These are phyloP conservation scores for Cercospora zeina DNA, from an alignment of 2,329 filamentous ascomycete species.

Conservation along the genomic window DNA sequence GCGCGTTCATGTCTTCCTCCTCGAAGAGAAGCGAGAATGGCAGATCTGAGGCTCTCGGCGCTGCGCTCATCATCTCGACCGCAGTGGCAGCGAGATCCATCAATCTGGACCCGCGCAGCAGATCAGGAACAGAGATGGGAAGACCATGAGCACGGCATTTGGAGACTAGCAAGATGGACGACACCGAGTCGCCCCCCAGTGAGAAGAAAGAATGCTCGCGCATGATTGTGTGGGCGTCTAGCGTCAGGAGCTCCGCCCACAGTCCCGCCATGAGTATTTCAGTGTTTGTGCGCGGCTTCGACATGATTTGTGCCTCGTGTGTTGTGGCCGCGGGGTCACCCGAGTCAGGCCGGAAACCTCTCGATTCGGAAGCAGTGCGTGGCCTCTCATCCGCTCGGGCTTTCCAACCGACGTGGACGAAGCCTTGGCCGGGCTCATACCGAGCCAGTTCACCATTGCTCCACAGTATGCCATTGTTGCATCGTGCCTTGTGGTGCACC, in stretches of 20 bases:
- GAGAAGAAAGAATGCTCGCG: conserved; percentile 48
- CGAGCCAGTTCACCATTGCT: background rate
- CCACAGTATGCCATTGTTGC: background rate
- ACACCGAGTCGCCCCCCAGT: conserved; percentile 50
- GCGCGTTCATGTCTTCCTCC: background rate
- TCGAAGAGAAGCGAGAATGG: too few relatives aligned
- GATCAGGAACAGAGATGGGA: background rate
- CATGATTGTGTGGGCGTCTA: background rate
- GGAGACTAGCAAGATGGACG: conserved; percentile 48
- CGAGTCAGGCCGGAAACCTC: background rate
- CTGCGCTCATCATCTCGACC: background rate
- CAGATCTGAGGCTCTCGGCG: too few relatives aligned
- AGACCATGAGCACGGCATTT: background rate
- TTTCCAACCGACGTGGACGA: background rate
- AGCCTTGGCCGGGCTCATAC: background rate
- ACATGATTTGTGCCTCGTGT: background rate
- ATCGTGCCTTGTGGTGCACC: background rate
- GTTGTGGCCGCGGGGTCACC: background rate
- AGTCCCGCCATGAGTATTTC: conserved; percentile 10
- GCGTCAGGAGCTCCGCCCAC: conserved; percentile 7
- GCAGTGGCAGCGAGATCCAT: background rate
- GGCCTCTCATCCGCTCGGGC: too few relatives aligned
- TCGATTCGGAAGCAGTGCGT: conserved; percentile 40
- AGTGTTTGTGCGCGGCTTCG: background rate
- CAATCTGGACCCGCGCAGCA: background rate